Evolutionary conservation across 2,329 filamentous ascomycete genomes (phyloP).

Genomic region (Domatiomyces globalis): DNA sequence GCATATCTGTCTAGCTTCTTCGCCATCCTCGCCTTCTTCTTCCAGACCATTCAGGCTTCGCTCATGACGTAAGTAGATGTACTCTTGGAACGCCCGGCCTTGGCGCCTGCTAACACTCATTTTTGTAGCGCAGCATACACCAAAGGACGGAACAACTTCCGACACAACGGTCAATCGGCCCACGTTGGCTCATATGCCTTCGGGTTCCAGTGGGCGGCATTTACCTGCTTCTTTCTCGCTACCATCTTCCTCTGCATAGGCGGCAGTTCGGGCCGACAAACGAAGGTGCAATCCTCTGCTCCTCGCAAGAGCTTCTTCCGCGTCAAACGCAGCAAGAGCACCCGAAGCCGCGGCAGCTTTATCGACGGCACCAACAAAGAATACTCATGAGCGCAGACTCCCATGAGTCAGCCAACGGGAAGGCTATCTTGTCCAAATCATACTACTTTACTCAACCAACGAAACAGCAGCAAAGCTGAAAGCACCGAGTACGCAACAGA

Average conservation of each 20-base stretch:
- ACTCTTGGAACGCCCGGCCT: background rate
- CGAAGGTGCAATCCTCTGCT: background rate
- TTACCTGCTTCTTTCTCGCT: slow-evolving; percentile 41
- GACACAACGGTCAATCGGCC: slow-evolving; percentile 33
- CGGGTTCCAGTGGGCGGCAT: slow-evolving; percentile 48
- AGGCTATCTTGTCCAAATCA: no score
- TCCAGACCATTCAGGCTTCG: slow-evolving; percentile 43
- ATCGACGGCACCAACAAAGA: slow-evolving; percentile 19
- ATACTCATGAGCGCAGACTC: slow-evolving; percentile 4
- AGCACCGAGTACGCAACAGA: no score
- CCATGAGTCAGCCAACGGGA: background rate
- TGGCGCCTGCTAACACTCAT: slow-evolving; percentile 1
- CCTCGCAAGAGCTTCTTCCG: slow-evolving; percentile 9
- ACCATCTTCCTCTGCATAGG: slow-evolving; percentile 44
- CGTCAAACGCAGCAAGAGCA: slow-evolving; percentile 16
- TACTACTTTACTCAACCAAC: no score
- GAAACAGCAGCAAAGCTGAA: no score
- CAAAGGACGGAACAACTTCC: slow-evolving; percentile 43
- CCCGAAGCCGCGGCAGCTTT: slow-evolving; percentile 19
- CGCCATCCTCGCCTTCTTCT: slow-evolving; percentile 40
- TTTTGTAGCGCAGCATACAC: slow-evolving; percentile 43
- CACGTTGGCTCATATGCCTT: slow-evolving; percentile 44
- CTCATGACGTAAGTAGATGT: slow-evolving; percentile 46
- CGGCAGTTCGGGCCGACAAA: slow-evolving; percentile 17
- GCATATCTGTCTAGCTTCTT: slow-evolving; percentile 39